Evolutionary conservation across 2,329 filamentous ascomycete species (phyloP).

Genomic region (Cadophora sp.): DNA sequence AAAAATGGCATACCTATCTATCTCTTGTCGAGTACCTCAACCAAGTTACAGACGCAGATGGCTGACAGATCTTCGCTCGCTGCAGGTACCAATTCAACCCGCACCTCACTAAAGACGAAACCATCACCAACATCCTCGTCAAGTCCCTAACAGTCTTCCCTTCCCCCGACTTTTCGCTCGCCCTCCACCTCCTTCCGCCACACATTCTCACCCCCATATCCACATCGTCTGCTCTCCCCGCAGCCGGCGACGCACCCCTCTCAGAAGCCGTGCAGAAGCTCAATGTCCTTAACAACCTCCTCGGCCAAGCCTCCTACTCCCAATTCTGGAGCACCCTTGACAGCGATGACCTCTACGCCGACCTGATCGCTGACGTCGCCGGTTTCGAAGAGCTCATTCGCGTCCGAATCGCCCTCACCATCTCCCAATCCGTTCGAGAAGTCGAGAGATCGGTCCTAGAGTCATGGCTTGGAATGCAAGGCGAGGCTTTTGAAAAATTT

Average conservation of each 20-base stretch:
- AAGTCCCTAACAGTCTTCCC: slow-evolving; percentile 98
- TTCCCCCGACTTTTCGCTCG: slow-evolving; percentile 91
- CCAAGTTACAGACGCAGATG: background rate
- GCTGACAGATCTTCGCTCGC: slow-evolving; percentile 14
- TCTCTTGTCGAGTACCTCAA: background rate
- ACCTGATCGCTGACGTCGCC: slow-evolving; percentile 90
- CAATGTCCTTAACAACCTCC: slow-evolving; percentile 72
- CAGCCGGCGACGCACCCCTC: slow-evolving; percentile 70
- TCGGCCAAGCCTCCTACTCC: slow-evolving; percentile 88
- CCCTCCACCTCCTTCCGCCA: slow-evolving; percentile 90
- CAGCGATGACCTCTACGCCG: slow-evolving; percentile 93
- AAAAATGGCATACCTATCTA: slow-evolving; percentile 36
- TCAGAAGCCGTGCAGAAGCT: slow-evolving; percentile 84
- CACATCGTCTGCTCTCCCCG: slow-evolving; percentile 54
- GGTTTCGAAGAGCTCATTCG: slow-evolving; percentile 96
- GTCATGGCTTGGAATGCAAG: slow-evolving; percentile 76
- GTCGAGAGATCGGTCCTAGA: slow-evolving; percentile 72
- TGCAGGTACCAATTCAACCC: slow-evolving; percentile 98
- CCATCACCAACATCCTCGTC: slow-evolving; percentile 98
- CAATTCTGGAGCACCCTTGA: slow-evolving; percentile 94
- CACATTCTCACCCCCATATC: slow-evolving; percentile 71
- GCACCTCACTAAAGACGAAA: slow-evolving; percentile 94
- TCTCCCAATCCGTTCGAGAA: slow-evolving; percentile 82
- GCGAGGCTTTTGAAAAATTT: slow-evolving; percentile 76
- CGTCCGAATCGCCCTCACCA: slow-evolving; percentile 84